Conservation (phyloP, 1,284 basidiomycete species). For the Hypsizygus ulmarius region DNA sequence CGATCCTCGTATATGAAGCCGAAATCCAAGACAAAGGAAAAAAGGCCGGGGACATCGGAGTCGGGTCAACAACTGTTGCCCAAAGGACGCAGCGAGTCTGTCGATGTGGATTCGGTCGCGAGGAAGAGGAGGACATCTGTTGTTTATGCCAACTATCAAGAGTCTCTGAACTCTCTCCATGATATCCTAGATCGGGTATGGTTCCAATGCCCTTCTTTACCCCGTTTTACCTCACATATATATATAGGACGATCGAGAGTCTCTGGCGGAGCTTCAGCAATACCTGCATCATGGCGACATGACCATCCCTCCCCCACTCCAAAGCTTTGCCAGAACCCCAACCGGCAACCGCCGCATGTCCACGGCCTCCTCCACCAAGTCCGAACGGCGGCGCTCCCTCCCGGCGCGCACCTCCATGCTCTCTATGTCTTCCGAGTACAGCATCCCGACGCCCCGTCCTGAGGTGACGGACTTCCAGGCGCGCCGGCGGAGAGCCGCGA, state of each 20-base stretch:
- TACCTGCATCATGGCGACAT: slow-evolving; percentile 49
- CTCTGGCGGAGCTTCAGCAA: slow-evolving; percentile 69
- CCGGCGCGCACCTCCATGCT: slow-evolving; percentile 61
- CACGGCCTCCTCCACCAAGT: slow-evolving; percentile 41
- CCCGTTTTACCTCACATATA: slow-evolving; percentile 14
- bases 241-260: slow-evolving; percentile 65
- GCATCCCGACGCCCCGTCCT: slow-evolving; percentile 36
- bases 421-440: slow-evolving; percentile 55
- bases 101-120: slow-evolving; percentile 1
- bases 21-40: slow-evolving; percentile 37
- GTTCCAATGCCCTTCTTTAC: background rate
- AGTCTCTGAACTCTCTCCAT: slow-evolving; percentile 70
- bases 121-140: slow-evolving; percentile 34
- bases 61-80: slow-evolving; percentile 51
- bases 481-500: slow-evolving; percentile 70
- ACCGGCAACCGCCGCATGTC: slow-evolving; percentile 31
- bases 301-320: slow-evolving; percentile 19
- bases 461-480: slow-evolving; percentile 59
- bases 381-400: slow-evolving; percentile 67
- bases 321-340: slow-evolving; percentile 16
- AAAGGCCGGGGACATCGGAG: slow-evolving; percentile 53
- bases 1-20: slow-evolving; percentile 45
- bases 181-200: slow-evolving; percentile 72
- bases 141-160: slow-evolving; percentile 72
- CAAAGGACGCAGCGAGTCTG: slow-evolving; percentile 18